These are phyloP conservation scores for Conticribra weissflogii DNA, from an alignment of 108 stramenopile genomes.

Conservation along the genomic window DNA sequence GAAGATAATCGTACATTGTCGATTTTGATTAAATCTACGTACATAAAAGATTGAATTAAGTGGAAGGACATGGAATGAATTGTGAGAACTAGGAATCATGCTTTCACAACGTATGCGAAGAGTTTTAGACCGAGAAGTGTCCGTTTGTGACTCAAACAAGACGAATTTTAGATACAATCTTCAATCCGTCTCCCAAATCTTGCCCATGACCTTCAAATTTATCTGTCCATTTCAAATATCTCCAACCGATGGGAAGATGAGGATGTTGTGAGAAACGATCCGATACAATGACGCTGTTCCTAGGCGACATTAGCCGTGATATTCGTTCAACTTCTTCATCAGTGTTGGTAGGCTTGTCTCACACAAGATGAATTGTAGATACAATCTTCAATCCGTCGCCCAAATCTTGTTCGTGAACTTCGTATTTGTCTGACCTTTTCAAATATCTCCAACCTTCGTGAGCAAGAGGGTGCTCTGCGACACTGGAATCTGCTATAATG, in stretches of 20 bases:
- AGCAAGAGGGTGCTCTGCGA: neutral
- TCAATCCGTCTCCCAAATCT: constrained; percentile 6
- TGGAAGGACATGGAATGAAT: no score
- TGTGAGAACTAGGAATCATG: no score
- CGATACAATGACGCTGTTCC: neutral
- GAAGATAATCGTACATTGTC: no score
- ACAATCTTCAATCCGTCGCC: neutral
- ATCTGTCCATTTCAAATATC: constrained; percentile 7
- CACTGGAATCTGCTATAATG: neutral
- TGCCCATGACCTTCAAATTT: constrained; percentile 1
- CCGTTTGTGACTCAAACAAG: neutral
- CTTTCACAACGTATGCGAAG: no score
- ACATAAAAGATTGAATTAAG: no score
- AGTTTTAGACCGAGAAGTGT: no score
- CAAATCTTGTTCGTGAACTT: neutral
- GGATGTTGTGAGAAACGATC: constrained; percentile 1
- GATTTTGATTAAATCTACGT: no score
- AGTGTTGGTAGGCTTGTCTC: no score
- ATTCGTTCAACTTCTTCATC: constrained; percentile 5
- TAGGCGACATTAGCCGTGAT: neutral
- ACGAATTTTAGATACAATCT: neutral
- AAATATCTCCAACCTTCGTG: neutral
- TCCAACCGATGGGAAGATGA: constrained; percentile 10
- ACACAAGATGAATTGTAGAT: neutral
- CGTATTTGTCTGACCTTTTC: neutral